Evolutionary conservation across 2,329 filamentous ascomycete species (phyloP), one percentile per base, ranked within the genome.

Genomic region (Trichoderma sp.): DNA sequence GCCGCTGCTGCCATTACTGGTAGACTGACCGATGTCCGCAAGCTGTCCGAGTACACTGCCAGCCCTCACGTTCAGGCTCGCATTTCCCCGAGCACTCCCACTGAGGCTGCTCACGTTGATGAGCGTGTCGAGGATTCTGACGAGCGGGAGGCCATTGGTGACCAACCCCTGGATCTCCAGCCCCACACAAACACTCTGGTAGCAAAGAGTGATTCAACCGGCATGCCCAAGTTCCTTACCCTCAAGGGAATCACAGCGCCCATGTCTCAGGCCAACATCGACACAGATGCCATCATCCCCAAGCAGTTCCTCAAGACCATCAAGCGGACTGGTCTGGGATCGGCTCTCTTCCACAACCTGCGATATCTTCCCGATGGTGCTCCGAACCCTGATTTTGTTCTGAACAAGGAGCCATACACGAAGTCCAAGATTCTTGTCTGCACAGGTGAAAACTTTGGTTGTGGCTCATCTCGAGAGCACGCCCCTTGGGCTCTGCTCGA

Each of bases 301-400:
- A 99, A 99, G 84, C 96, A 99, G 81, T 99, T 98, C 85, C 88
- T 99, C 74, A 99, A 98, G 86, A 99, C 96, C 53, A 98, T 98
- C 84, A 98, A 98, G 88, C 93, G 96, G 72, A 97, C 95, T 2
- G 96, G 96, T 75, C 92, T 99, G 11, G 95, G 95, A 72, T 88
- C 85, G 28, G 95, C 95, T 50, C 89, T 97, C 67, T 99, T 99
- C 87, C 89, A 95, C 81, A 91, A 89, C 74, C 91, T 94, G 83
- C 91, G 96, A 69, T 97, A 90, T 83, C 89, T 92, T 75, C 82
- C 88, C 11, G 91, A 93, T 76, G 92, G 92, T 74, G 85, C 87
- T 23, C 92, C 95, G 78, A 94, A 95, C 80, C 85, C 91, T 4
- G 87, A 92, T 63, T 99, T 98, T 78, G 84, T 98, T 72, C 91